Evolutionary conservation across 805 yeast genomes (phyloP).

Genomic region (Millerozyma acaciae): DNA sequence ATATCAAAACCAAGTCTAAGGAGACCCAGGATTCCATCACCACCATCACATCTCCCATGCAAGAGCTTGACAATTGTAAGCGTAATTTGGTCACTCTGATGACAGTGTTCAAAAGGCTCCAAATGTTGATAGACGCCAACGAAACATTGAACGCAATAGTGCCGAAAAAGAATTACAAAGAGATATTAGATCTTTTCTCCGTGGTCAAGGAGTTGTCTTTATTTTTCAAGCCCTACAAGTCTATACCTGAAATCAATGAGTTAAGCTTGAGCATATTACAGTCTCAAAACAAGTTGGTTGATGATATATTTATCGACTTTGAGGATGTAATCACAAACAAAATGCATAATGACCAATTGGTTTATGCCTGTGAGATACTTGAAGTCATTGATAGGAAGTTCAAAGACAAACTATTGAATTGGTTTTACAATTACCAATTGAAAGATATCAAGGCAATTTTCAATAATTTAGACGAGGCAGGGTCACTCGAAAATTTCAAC

Average conservation of each 20-base stretch:
- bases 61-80: conserved; percentile 75
- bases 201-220: conserved; percentile 71
- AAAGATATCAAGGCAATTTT: conserved; percentile 76
- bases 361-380: conserved; percentile 68
- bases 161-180: conserved; percentile 45
- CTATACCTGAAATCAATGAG: conserved; percentile 74
- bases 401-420: conserved; percentile 55
- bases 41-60: conserved; percentile 71
- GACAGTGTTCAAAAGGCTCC: conserved; percentile 81
- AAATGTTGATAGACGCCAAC: conserved; percentile 77
- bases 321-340: conserved; percentile 40
- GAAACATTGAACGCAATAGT: conserved; percentile 51
- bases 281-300: conserved; percentile 58
- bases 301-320: conserved; percentile 71
- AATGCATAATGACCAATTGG: conserved; percentile 29
- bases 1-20: conserved; percentile 46
- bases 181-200: conserved; percentile 57
- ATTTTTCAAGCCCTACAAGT: conserved; percentile 75
- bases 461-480: conserved; percentile 84
- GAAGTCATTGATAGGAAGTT: conserved; percentile 60
- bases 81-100: conserved; percentile 78
- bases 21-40: conserved; percentile 61
- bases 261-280: conserved; percentile 57
- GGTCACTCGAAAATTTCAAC: conserved; percentile 80
- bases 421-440: conserved; percentile 70